Base-by-base conservation (phyloP, 225 moss, liverwort and hornwort genomes). In the Pseudoscleropodium purum region DNA sequence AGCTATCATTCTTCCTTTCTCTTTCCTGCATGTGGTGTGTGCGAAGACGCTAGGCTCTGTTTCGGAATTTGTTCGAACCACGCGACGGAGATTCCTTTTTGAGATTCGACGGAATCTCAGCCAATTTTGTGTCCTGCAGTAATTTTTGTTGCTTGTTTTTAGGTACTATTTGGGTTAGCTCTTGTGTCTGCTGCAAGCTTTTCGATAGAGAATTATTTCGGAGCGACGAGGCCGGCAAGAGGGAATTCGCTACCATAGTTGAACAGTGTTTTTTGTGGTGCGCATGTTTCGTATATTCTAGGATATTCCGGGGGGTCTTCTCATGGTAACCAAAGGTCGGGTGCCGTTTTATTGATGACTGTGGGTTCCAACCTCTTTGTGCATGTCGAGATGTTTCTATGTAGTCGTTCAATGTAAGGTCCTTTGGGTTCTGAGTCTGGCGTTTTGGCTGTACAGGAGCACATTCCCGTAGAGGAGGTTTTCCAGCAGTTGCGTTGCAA, bases 401-500 rank as follows among this genome's bases (percentile, higher is more conserved):
- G 43, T 18, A 62, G 64, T 78, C 47, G 27, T 52, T n/a, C 52
- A 67, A 56, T 79, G 76, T 63, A 63, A 75, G 49, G n/a, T 75
- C 18, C 41, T 87, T 45, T 23, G 34, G 25, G 60, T 77, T 61
- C 72, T 56, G 57, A 89, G 57, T 39, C 65, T 57, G 78, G 27
- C 37, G 31, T 39, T 36, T 13, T 78, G 54, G 30, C 24, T 86
- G 69, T 90, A 76, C 94, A 97, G 97, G 97, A 96, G 92, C 94
- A 93, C 56, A 94, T 97, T 84, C 95, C 97, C 15, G 90, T 97
- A 34, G 94, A 93, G 21, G 97, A 97, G 91, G 97, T 97, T 43
- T 97, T 97, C 86, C 59, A 83, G 89, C 93, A 65, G 70, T 91
- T 84, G 93, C 95, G 90, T 90, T 93, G 88, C 89, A 94, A 62